Evolutionary conservation across 208 protist genomes (phyloP).

Genomic region (Trypanosoma theileri): DNA sequence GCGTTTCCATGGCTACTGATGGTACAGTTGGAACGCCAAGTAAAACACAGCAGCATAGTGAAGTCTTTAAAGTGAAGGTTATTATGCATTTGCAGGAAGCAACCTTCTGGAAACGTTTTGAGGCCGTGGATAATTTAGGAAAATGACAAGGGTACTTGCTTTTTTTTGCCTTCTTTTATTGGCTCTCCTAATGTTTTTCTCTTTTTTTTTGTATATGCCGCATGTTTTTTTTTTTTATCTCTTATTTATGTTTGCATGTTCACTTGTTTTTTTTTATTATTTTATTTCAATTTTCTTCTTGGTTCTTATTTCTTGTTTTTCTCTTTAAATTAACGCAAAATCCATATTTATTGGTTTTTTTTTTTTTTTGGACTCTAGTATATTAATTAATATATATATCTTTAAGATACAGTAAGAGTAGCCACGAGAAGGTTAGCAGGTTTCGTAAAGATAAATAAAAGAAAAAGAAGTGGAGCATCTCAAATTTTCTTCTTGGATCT

Average conservation of each 20-base stretch:
- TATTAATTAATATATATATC: no score
- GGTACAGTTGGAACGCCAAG: constrained; percentile 39
- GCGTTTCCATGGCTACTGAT: constrained; percentile 15
- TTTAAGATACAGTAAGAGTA: no score
- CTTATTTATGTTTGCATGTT: neutral
- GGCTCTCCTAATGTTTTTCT: neutral
- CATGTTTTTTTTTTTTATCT: neutral
- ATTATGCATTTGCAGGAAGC: constrained; percentile 29
- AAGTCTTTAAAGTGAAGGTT: constrained; percentile 30
- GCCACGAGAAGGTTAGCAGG: no score
- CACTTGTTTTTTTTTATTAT: neutral
- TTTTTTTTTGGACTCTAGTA: no score
- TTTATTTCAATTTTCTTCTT: neutral
- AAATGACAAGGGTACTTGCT: neutral
- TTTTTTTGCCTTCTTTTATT: neutral
- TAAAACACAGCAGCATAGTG: constrained; percentile 3
- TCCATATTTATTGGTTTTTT: no score
- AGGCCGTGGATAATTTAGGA: constrained; percentile 22
- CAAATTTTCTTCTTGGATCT: no score
- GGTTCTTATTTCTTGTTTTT: no score
- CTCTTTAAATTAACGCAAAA: no score
- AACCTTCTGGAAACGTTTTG: constrained; percentile 47
- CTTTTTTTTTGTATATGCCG: neutral
- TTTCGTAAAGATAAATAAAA: no score
- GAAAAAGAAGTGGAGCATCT: no score